Evolutionary conservation across 2,329 filamentous ascomycete species (phyloP).

Genomic region (Paramyrothecium roridum): DNA sequence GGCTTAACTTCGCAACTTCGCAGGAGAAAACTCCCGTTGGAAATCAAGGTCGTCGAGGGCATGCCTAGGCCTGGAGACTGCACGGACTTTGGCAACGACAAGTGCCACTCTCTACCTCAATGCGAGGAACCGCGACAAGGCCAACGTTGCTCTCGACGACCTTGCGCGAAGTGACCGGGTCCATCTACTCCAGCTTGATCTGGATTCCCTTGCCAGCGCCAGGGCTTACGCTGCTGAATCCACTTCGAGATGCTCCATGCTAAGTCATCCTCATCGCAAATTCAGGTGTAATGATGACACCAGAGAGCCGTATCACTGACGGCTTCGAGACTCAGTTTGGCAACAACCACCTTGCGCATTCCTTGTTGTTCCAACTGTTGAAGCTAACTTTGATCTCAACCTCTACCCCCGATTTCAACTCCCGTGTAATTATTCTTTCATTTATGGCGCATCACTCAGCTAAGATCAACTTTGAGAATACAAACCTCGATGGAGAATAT

Average conservation of each 20-base stretch:
- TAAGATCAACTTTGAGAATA: slow-evolving; percentile 32
- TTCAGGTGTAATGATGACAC: slow-evolving; percentile 13
- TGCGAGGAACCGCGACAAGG: slow-evolving; percentile 12
- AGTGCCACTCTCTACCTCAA: slow-evolving; percentile 14
- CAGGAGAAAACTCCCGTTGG: too few relatives aligned
- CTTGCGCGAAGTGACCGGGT: slow-evolving; percentile 6
- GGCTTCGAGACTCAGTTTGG: slow-evolving; percentile 40
- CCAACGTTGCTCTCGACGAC: slow-evolving; percentile 3
- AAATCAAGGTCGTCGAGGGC: too few relatives aligned
- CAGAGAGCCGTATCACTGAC: slow-evolving; percentile 11
- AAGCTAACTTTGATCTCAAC: slow-evolving; percentile 36
- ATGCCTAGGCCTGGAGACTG: slow-evolving; percentile 41
- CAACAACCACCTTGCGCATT: slow-evolving; percentile 51
- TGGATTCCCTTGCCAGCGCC: slow-evolving; percentile 17
- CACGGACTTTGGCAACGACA: slow-evolving; percentile 36
- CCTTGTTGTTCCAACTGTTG: slow-evolving; percentile 49
- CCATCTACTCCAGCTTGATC: slow-evolving; percentile 15
- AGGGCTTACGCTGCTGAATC: slow-evolving; percentile 11
- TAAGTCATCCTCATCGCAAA: slow-evolving; percentile 16
- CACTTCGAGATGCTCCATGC: slow-evolving; percentile 10
- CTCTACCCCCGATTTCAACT: slow-evolving; percentile 33
- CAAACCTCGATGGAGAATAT: slow-evolving; percentile 25
- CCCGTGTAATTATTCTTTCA: slow-evolving; percentile 43
- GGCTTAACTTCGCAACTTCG: too few relatives aligned
- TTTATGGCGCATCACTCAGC: slow-evolving; percentile 36